A percentile compares a stretch with the other conserved stretches of the same genome.
These are phyloP conservation scores for Tetracentron sinense DNA, from an alignment of 164 flowering plant genomes.

Conservation along the genomic window DNA sequence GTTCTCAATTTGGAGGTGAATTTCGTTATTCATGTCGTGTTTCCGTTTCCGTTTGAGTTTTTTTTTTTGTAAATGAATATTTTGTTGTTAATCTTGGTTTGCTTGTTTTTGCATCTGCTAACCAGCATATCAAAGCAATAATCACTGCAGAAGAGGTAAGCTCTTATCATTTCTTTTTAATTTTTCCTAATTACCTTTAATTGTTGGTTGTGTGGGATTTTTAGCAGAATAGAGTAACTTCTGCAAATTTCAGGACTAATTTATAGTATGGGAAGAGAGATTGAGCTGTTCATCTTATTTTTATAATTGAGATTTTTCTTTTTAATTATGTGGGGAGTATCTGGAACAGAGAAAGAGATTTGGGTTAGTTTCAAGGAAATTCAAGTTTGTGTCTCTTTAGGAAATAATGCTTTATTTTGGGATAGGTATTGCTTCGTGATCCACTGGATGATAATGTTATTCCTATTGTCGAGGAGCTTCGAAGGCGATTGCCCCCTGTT, in stretches of 20 bases:
- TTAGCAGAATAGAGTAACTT: background rate
- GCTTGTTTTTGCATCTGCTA: conserved; percentile 2
- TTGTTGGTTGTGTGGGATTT: background rate
- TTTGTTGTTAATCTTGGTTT: conserved; percentile 10
- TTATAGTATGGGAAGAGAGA: background rate
- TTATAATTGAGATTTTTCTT: no score
- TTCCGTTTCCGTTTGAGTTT: background rate
- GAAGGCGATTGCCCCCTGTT: conserved; percentile 57
- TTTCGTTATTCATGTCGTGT: background rate
- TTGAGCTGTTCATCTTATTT: background rate
- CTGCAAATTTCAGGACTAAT: background rate
- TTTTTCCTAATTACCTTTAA: no score
- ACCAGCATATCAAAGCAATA: conserved; percentile 93
- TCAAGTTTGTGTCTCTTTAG: background rate
- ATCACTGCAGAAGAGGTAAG: conserved; percentile 90
- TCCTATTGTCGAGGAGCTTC: conserved; percentile 87
- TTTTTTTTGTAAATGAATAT: background rate
- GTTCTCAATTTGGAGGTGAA: conserved; percentile 87
- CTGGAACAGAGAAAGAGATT: no score
- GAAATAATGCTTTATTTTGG: conserved; percentile 10
- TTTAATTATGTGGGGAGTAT: no score
- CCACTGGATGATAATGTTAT: conserved; percentile 82
- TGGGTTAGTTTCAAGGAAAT: background rate
- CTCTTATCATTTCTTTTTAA: background rate
- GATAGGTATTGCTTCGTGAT: conserved; percentile 81